Percentiles rank a stretch among this genome's conserved stretches.
phyloP scores from a whole-genome alignment of 306 rosid genomes.

The Prunus padus region DNA sequence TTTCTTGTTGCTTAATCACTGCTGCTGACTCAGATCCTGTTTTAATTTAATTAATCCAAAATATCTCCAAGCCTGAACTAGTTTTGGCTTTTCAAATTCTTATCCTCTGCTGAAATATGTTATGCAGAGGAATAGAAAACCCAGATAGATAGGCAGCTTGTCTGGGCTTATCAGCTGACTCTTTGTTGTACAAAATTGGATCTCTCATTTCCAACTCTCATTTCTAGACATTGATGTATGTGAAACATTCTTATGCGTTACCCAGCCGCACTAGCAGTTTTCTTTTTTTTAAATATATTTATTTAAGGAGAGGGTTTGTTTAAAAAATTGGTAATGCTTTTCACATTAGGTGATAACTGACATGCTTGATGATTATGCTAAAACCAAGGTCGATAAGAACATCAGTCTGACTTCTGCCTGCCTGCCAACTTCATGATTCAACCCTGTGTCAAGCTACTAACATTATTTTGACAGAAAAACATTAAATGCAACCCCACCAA shows the following conservation, averaged over 20 bases:
- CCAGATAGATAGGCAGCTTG: neutral
- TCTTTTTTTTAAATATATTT: neutral
- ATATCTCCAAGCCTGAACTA: neutral
- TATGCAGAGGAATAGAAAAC: neutral
- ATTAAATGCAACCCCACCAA: constrained; percentile 45
- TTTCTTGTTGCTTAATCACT: constrained; percentile 1
- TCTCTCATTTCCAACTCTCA: neutral
- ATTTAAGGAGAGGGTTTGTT: neutral
- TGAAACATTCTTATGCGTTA: too few relatives aligned
- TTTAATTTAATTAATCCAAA: neutral
- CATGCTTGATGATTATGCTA: constrained; percentile 9
- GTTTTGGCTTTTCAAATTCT: neutral
- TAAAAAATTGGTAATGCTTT: constrained; percentile 9
- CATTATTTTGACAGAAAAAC: too few relatives aligned
- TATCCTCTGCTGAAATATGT: neutral
- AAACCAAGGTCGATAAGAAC: constrained; percentile 25
- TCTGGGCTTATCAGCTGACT: neutral
- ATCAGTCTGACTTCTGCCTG: constrained; percentile 25
- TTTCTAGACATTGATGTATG: neutral
- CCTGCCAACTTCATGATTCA: constrained; percentile 30
- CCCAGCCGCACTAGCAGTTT: too few relatives aligned
- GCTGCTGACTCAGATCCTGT: neutral
- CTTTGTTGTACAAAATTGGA: neutral
- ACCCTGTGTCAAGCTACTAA: constrained; percentile 34
- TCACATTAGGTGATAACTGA: constrained; percentile 20